Base-by-base conservation (phyloP, 2,329 filamentous ascomycete species). In the Pseudopithomyces maydicus region DNA sequence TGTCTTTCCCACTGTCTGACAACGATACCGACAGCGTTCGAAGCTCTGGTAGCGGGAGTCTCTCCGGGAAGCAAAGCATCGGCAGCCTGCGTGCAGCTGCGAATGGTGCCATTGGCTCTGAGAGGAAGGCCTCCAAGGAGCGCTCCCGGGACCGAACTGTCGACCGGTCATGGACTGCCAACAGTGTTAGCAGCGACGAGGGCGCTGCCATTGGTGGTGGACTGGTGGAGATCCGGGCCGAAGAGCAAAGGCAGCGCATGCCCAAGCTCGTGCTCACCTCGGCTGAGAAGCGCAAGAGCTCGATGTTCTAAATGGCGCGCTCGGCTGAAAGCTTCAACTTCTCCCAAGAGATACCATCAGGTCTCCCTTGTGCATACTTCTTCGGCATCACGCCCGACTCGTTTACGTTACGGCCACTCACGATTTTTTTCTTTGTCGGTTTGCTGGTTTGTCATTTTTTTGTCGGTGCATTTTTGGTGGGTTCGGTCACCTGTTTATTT, bases 261-360 rank as follows among this genome's bases (percentile, higher is more conserved):
- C 90, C 92, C 52, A 89, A 92, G 83, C 86, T 97, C 72, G 90
- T 97, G 65, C 84, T 97, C 65, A 93, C 90, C 65, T 93, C 87
- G 75, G 90, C 88, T 61, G 92, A 96, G 82, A 97, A 96, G 86
- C 90, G 92, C 77, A 96, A 92, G 84, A 89, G 85, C 77, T 81
- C 84, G 57, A 77, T 85, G 72, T 84, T 84, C 71, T 88, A 81
- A 80, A 58, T 29, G 26, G 26, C 36, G 45, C 46, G 35, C 46
- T 22, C 6, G 58, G 56, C 38, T 55, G 62, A 59, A 60, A 57
- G 19, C 11, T 44, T 32, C 12, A 52, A 17, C 46, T 43, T 19
- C 33, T 38, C 54, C 62, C 62, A 53, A 53, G 59, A 49, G 64
- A 58, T 55, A 55, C 55, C 55, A 54, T 57, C 52, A 46, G 57